A percentile compares a stretch with the other conserved stretches of the same genome.
Conservation (phyloP, 2,329 filamentous ascomycete species). For the Colletotrichum sp. region DNA sequence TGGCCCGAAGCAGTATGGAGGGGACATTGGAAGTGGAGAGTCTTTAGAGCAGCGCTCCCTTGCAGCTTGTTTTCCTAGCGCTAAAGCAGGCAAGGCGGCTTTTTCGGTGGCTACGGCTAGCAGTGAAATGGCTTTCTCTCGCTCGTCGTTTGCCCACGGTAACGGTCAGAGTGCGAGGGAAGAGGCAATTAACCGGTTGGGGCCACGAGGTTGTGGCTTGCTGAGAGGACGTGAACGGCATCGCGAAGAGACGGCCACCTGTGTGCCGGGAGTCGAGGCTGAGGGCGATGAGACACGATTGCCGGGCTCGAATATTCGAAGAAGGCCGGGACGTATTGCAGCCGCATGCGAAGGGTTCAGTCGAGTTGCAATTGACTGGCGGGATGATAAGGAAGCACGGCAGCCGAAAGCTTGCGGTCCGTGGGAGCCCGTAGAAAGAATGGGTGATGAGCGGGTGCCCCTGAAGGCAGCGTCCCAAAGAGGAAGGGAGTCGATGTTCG, state of each 20-base stretch:
- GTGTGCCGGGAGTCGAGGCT: neutral
- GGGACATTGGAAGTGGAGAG: neutral
- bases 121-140: neutral
- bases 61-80: slow-evolving; percentile 2
- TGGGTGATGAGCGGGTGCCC: neutral
- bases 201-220: slow-evolving; percentile 2
- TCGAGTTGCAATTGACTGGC: neutral
- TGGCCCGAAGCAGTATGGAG: slow-evolving; percentile 13
- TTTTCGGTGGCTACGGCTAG: slow-evolving; percentile 8
- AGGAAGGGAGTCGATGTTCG: neutral
- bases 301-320: neutral
- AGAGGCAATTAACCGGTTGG: neutral
- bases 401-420: neutral
- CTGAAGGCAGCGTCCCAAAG: neutral
- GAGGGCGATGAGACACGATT: neutral
- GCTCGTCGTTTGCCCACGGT: neutral
- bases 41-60: neutral
- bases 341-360: neutral
- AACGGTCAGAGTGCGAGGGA: neutral
- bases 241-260: neutral
- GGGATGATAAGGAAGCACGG: neutral
- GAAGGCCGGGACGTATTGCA: neutral
- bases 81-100: slow-evolving; percentile 4
- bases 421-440: neutral
- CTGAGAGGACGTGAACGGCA: neutral